These are phyloP conservation scores for Skeletonema menzelii DNA, from an alignment of 108 stramenopile genomes.

Conservation along the genomic window DNA sequence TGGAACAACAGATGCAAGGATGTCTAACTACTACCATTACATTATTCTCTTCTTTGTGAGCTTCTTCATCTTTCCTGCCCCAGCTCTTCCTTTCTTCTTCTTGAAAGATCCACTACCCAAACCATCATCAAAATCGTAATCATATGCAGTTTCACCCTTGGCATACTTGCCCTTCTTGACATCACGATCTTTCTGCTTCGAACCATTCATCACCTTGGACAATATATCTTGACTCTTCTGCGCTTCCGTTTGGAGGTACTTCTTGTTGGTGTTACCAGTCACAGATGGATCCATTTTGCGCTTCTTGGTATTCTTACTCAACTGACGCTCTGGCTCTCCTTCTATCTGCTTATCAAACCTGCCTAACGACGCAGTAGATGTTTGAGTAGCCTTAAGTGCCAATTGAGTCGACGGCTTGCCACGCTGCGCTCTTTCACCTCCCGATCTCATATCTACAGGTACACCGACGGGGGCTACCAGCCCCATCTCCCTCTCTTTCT, in stretches of 20 bases:
- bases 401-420: slow-evolving; percentile 68
- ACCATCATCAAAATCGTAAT: slow-evolving; percentile 89
- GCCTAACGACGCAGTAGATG: slow-evolving; percentile 83
- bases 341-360: slow-evolving; percentile 82
- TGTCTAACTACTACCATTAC: too few species aligned
- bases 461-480: slow-evolving; percentile 65
- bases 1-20: too few species aligned
- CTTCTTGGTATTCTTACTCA: slow-evolving; percentile 68
- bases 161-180: slow-evolving; percentile 72
- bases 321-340: slow-evolving; percentile 76
- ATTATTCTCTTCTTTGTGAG: slow-evolving; percentile 84
- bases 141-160: slow-evolving; percentile 88
- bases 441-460: slow-evolving; percentile 61
- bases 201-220: slow-evolving; percentile 76
- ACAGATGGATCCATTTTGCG: slow-evolving; percentile 66
- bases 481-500: slow-evolving; percentile 58
- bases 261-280: slow-evolving; percentile 41
- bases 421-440: slow-evolving; percentile 25
- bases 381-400: slow-evolving; percentile 78
- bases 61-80: slow-evolving; percentile 86
- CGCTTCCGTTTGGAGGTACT: slow-evolving; percentile 52
- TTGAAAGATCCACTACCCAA: slow-evolving; percentile 70
- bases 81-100: slow-evolving; percentile 94
- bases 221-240: slow-evolving; percentile 75
- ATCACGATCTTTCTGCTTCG: slow-evolving; percentile 67